phyloP scores from a whole-genome alignment of 1,284 basidiomycete species.

The Ustilago trichophora region DNA sequence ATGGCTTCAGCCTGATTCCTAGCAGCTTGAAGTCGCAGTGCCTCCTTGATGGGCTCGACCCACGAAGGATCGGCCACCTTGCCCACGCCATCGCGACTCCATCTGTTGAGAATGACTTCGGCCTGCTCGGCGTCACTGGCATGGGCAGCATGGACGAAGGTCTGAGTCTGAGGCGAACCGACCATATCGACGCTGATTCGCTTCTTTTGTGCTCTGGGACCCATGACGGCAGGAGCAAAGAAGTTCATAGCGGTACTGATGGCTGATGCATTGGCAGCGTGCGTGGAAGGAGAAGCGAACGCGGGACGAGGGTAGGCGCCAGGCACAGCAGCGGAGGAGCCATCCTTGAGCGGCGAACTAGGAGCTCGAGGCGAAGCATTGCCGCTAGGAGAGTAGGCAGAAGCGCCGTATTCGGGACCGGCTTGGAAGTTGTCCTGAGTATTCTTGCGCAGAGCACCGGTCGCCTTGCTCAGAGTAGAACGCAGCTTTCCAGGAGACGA shows the following conservation, averaged over 20 bases:
- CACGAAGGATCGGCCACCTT: constrained; percentile 74
- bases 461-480: constrained; percentile 53
- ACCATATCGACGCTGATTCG: constrained; percentile 62
- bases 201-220: constrained; percentile 56
- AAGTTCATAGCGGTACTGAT: constrained; percentile 41
- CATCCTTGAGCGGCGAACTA: constrained; percentile 14
- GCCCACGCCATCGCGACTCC: constrained; percentile 89
- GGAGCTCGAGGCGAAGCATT: constrained; percentile 16
- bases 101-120: constrained; percentile 84
- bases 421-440: constrained; percentile 34
- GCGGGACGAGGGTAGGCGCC: constrained; percentile 36
- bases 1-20: constrained; percentile 81
- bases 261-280: constrained; percentile 36
- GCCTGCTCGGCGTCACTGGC: constrained; percentile 92
- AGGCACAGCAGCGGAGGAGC: constrained; percentile 19
- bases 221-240: constrained; percentile 34
- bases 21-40: constrained; percentile 72
- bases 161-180: constrained; percentile 48
- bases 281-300: constrained; percentile 26
- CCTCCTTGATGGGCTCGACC: constrained; percentile 88
- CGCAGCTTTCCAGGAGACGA: constrained; percentile 44
- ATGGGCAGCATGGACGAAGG: constrained; percentile 79
- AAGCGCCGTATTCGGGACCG: constrained; percentile 38
- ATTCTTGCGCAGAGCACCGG: constrained; percentile 47
- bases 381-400: not conserved